phyloP scores from a whole-genome alignment of 495 filamentous ascomycete species.

The Thermothielavioides terrestris region DNA sequence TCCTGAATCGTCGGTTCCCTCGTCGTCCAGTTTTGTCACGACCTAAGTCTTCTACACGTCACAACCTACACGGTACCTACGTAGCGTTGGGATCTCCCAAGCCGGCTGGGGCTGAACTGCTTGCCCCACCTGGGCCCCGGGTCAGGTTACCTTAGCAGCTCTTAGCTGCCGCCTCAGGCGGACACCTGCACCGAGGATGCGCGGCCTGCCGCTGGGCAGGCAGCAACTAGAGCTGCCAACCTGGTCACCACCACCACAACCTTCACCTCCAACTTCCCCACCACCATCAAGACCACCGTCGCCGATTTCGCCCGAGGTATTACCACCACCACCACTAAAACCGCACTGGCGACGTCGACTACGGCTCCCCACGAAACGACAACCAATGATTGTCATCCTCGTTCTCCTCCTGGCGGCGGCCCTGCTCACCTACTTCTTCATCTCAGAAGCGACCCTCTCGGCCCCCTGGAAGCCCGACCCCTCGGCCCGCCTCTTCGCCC shows the following conservation, averaged over 20 bases:
- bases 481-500: constrained; percentile 30
- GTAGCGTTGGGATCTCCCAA: too few species aligned
- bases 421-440: constrained; percentile 31
- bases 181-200: too few species aligned
- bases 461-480: constrained; percentile 36
- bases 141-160: too few species aligned
- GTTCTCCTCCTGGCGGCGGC: constrained; percentile 25
- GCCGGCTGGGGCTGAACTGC: too few species aligned
- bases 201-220: neutral
- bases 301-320: too few species aligned
- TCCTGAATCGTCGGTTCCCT: too few species aligned
- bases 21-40: too few species aligned
- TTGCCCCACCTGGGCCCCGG: too few species aligned
- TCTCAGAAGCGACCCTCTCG: constrained; percentile 31
- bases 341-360: neutral
- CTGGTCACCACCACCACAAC: neutral
- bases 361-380: too few species aligned
- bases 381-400: constrained; percentile 21
- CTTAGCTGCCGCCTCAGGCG: too few species aligned
- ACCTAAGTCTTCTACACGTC: too few species aligned
- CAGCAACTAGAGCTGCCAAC: neutral
- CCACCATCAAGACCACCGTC: neutral
- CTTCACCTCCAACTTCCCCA: neutral
- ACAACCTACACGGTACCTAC: too few species aligned
- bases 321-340: neutral